Evolutionary conservation across 306 rosid species (phyloP).

Genomic region (Quercus variabilis): DNA sequence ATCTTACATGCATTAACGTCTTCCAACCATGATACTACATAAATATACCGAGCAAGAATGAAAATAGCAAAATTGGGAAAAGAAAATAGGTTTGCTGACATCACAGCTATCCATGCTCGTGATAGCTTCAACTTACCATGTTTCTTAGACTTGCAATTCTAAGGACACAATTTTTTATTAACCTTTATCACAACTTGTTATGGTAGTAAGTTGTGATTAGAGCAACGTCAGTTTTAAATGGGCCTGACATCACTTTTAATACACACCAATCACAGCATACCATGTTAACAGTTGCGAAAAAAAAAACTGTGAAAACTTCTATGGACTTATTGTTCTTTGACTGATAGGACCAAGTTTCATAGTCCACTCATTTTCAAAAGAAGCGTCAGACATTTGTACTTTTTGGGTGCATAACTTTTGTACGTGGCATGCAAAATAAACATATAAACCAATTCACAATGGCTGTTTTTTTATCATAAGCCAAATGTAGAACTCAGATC

Average conservation of each 20-base stretch:
- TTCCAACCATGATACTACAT: neutral
- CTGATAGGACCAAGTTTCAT: neutral
- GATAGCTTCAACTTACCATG: neutral
- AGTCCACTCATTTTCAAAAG: neutral
- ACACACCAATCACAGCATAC: too few species aligned
- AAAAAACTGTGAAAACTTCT: too few species aligned
- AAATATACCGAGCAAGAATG: neutral
- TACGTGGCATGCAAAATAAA: neutral
- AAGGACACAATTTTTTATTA: too few species aligned
- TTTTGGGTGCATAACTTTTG: neutral
- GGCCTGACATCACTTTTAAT: too few species aligned
- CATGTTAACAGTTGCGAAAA: too few species aligned
- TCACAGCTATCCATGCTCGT: neutral
- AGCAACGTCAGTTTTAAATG: too few species aligned
- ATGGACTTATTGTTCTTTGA: neutral
- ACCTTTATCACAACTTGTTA: too few species aligned
- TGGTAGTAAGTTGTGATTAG: too few species aligned
- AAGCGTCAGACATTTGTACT: neutral
- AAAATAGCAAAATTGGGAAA: neutral
- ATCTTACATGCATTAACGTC: constrained; percentile 25
- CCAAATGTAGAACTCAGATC: neutral
- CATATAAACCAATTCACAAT: neutral
- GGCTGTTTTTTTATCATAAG: neutral
- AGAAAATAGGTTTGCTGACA: constrained; percentile 7
- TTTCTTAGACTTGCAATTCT: neutral